Percentiles rank a stretch among this genome's conserved stretches.
Conservation (phyloP, 169 alveolate species). For the Plasmodium relictum region DNA sequence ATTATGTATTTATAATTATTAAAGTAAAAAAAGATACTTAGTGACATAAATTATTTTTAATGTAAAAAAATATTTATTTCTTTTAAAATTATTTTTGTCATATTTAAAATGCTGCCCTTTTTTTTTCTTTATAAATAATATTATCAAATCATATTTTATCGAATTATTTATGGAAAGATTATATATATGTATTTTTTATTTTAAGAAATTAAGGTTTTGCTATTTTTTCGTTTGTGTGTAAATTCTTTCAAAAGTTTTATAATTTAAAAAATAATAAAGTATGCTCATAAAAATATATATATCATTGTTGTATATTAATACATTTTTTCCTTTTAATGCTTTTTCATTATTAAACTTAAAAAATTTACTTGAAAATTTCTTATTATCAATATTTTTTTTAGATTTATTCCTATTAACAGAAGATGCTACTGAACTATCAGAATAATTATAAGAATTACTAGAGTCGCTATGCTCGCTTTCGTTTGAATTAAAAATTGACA, state of each 20-base stretch:
- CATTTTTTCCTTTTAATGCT: neutral
- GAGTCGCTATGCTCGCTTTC: neutral
- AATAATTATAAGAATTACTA: neutral
- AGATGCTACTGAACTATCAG: neutral
- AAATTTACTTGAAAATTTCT: neutral
- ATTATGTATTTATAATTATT: too few species aligned
- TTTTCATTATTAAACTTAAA: neutral
- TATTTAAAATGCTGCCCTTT: neutral
- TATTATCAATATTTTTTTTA: neutral
- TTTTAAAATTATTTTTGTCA: too few species aligned
- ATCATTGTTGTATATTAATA: conserved; percentile 1
- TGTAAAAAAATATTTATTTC: too few species aligned
- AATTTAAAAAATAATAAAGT: conserved; percentile 37
- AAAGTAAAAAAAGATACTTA: too few species aligned
- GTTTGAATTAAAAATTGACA: conserved; percentile 2
- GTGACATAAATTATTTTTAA: too few species aligned
- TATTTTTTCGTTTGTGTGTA: neutral
- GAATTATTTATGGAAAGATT: too few species aligned
- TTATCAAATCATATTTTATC: too few species aligned
- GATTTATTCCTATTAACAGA: neutral
- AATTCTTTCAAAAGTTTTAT: conserved; percentile 6
- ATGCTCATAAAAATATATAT: conserved; percentile 35
- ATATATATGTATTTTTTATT: neutral
- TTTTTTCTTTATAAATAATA: neutral
- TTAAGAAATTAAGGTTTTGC: neutral